Evolutionary conservation across 108 stramenopile genomes (phyloP).

Genomic region (Aureococcus anophagefferens): DNA sequence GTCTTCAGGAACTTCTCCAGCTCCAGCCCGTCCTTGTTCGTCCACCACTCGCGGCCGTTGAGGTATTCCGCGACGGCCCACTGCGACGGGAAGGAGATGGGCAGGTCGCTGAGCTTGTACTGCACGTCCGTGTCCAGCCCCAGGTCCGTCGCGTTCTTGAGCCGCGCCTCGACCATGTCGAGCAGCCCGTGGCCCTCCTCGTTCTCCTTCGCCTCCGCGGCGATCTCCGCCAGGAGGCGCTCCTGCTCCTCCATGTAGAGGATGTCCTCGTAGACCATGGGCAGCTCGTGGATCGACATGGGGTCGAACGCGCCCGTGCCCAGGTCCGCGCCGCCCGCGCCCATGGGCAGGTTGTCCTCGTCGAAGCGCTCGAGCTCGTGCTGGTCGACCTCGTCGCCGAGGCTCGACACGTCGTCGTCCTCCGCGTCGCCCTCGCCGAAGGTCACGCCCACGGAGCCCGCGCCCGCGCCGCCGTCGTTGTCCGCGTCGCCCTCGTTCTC

Average conservation of each 20-base stretch:
- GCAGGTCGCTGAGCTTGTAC: not conserved
- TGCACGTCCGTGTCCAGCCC: not conserved
- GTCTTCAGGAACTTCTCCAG: constrained; percentile 18
- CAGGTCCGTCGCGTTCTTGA: not conserved
- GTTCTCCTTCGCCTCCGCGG: not conserved
- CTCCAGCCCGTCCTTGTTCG: constrained; percentile 5
- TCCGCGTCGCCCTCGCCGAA: not conserved
- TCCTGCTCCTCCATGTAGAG: not conserved
- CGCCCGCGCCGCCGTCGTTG: not conserved
- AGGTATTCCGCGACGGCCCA: not conserved
- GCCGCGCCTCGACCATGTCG: not conserved
- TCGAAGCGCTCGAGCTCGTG: not conserved
- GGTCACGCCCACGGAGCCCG: not conserved
- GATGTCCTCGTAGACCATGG: not conserved
- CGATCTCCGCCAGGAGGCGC: not conserved
- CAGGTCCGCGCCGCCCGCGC: not conserved
- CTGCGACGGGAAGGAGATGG: not conserved
- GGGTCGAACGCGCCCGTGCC: not conserved
- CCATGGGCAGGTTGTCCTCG: no score
- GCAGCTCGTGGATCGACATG: not conserved
- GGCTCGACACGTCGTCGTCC: not conserved
- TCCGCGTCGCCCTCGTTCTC: not conserved
- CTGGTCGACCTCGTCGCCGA: not conserved
- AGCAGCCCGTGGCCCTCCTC: not conserved
- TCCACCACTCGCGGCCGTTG: not conserved